Evolutionary conservation across 345 rosid genomes (phyloP), one percentile per base, ranked within the genome.

Genomic region (Zanthoxylum bungeanum): DNA sequence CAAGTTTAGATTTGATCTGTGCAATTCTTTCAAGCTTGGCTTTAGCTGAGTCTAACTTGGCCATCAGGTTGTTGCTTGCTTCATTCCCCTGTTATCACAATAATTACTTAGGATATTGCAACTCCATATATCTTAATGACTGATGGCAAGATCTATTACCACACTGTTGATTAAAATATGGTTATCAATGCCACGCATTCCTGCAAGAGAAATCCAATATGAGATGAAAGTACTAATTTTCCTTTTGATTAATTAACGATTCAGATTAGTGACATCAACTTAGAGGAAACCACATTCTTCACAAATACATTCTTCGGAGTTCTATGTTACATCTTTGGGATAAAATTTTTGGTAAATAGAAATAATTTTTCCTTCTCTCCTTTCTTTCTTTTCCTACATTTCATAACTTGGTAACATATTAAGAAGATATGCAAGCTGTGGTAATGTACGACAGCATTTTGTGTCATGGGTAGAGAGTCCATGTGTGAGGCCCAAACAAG

Each of bases 21-120:
- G 76, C 59, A 76, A 86, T 77, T 66, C 77, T 82, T 67, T 81
- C 76, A 51, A 88, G 87, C 82, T 87, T 87, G 66, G 73, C 75
- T 79, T 77, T 82, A 37, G 85, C 91, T 67, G 79, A 75, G 51
- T 82, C 83, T 78, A 87, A 74, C 66, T 79, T 64, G 64, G 69
- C 74, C 77, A 60, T 74, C 66, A 76, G 73, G 59, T 74, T 68
- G 56, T 78, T 69, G 70, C 39, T 76, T 59, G 75, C 65, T 61
- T 81, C 85, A 66, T 47, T 63, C 22, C 59, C 69, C 88, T 83
- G 76, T 60, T n/a, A 50, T 69, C 56, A 75, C 68, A 74, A 25
- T 16, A 46, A 70, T 37, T 46, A 61, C 36, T 53, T 60, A 71
- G 40, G 66, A 70, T 4, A 34, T 53, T 64, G 53, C 53, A 64